Evolutionary conservation across 225 moss, liverwort and hornwort genomes (phyloP).

Genomic region (Lunularia cruciata): DNA sequence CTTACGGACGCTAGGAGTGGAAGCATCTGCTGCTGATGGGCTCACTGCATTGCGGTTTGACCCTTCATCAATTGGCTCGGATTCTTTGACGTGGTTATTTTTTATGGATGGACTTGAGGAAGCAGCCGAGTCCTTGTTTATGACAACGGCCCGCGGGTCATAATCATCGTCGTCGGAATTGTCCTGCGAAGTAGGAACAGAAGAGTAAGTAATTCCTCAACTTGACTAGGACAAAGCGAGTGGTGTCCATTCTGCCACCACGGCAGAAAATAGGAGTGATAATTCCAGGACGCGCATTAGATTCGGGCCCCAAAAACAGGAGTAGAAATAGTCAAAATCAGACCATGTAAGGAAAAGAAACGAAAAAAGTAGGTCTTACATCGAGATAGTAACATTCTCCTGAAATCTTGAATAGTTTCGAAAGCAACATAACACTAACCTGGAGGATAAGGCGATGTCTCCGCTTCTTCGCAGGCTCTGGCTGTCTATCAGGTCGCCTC

Average conservation of each 20-base stretch:
- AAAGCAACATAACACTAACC: constrained; percentile 34
- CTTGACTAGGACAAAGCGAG: not conserved
- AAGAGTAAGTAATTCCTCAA: not conserved
- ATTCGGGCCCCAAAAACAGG: not conserved
- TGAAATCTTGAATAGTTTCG: too few species aligned
- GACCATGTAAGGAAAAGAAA: not conserved
- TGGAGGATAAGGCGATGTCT: constrained; percentile 82
- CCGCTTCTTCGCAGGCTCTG: constrained; percentile 67
- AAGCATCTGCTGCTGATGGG: constrained; percentile 34
- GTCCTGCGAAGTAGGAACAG: constrained; percentile 51
- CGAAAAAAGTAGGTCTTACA: not conserved
- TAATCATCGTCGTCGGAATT: constrained; percentile 95
- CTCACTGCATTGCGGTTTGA: constrained; percentile 13
- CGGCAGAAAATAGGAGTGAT: too few species aligned
- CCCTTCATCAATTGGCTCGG: constrained; percentile 15
- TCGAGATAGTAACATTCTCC: too few species aligned
- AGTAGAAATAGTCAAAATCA: not conserved
- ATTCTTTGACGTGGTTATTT: constrained; percentile 38
- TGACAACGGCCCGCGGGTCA: constrained; percentile 21
- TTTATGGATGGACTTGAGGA: constrained; percentile 14
- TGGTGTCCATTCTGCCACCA: too few species aligned
- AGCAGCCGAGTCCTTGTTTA: constrained; percentile 23
- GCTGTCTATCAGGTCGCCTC: constrained; percentile 29
- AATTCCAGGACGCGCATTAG: too few species aligned
- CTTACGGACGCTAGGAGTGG: constrained; percentile 73